phyloP scores from a whole-genome alignment of 768 basidiomycete species.

The Gloeostereum incarnatum region DNA sequence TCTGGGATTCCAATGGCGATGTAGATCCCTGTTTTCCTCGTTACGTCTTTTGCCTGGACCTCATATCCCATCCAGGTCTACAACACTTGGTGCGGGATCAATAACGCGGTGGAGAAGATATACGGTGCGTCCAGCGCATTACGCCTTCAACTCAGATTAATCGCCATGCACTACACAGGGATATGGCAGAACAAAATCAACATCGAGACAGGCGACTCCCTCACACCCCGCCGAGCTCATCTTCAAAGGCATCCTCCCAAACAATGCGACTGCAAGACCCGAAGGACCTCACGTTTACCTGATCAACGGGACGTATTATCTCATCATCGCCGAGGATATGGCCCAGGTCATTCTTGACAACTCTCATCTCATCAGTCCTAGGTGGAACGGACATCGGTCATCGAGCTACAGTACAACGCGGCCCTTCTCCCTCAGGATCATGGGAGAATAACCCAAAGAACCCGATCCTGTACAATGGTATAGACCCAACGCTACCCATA shows the following conservation, averaged over 20 bases:
- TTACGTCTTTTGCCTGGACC: neutral
- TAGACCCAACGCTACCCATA: constrained; percentile 21
- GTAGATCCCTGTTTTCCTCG: constrained; percentile 8
- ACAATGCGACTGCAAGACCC: constrained; percentile 22
- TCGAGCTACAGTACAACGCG: constrained; percentile 26
- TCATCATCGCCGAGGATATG: constrained; percentile 29
- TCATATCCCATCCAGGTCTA: constrained; percentile 18
- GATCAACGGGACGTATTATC: constrained; percentile 27
- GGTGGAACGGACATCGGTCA: constrained; percentile 26
- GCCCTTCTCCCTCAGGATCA: constrained; percentile 26
- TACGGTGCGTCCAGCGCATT: constrained; percentile 16
- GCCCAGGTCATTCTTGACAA: neutral
- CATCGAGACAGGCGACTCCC: constrained; percentile 23
- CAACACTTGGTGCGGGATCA: constrained; percentile 27
- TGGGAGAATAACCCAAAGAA: constrained; percentile 31
- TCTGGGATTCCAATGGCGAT: constrained; percentile 29
- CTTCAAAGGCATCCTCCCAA: constrained; percentile 25
- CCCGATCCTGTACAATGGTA: constrained; percentile 30
- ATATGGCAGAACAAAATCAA: constrained; percentile 31
- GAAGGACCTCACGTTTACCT: constrained; percentile 31
- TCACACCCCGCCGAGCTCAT: constrained; percentile 25
- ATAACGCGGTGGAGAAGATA: constrained; percentile 29
- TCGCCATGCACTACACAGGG: constrained; percentile 17
- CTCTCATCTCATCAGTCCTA: constrained; percentile 4
- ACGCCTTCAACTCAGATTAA: neutral